These are phyloP conservation scores for Chamaenerion angustifolium DNA, from an alignment of 345 rosid species.

Conservation along the genomic window DNA sequence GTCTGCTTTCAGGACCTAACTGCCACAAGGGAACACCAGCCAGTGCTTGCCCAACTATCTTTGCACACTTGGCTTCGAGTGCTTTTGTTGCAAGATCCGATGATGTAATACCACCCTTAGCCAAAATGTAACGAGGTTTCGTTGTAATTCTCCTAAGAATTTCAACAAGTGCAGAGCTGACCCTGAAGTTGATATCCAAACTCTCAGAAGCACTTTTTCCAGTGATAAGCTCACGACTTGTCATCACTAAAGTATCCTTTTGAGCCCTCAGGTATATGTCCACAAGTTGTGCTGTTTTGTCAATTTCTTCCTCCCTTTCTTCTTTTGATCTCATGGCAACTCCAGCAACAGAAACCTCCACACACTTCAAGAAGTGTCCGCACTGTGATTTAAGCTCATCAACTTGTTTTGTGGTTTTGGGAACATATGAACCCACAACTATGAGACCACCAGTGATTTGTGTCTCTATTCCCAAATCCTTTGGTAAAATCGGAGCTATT, in stretches of 20 bases:
- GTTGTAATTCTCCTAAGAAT: conserved; percentile 58
- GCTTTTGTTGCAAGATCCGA: conserved; percentile 97
- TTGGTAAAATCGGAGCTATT: conserved; percentile 63
- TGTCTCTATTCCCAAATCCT: conserved; percentile 50
- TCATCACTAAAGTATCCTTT: conserved; percentile 77
- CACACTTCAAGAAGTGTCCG: conserved; percentile 40
- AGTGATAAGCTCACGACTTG: conserved; percentile 78
- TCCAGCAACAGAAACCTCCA: conserved; percentile 79
- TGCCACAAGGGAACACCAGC: conserved; percentile 96
- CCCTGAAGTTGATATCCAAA: conserved; percentile 83
- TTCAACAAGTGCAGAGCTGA: conserved; percentile 95
- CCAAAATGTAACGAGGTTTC: conserved; percentile 91
- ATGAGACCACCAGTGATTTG: conserved; percentile 67
- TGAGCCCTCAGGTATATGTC: conserved; percentile 44
- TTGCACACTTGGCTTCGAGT: conserved; percentile 73
- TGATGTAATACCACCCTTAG: conserved; percentile 98
- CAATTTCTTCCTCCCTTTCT: conserved; percentile 69
- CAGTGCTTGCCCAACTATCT: conserved; percentile 84
- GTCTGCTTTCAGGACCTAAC: conserved; percentile 93
- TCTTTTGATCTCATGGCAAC: conserved; percentile 61
- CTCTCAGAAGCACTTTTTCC: conserved; percentile 92
- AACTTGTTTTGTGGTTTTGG: conserved; percentile 75
- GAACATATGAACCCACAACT: conserved; percentile 93
- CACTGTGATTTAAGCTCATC: conserved; percentile 56
- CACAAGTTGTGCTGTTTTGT: conserved; percentile 59